Percentiles rank a stretch among this genome's conserved stretches.
These are phyloP conservation scores for Sugiyamaella castrensis DNA, from an alignment of 1,139 yeast genomes.

Conservation along the genomic window DNA sequence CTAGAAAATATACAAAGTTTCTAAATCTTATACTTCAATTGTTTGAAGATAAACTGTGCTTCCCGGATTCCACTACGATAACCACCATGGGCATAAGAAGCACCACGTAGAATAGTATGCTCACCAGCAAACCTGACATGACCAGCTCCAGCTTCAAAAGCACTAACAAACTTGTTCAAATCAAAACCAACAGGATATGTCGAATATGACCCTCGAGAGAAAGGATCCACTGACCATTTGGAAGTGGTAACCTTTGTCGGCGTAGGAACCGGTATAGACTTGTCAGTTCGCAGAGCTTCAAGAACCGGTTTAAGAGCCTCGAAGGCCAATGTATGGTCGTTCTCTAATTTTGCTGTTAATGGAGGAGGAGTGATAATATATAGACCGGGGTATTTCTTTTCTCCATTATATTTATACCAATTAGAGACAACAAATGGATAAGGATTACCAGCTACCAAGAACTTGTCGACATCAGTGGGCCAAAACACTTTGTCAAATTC, in stretches of 20 bases:
- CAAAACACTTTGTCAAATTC: slow-evolving; percentile 74
- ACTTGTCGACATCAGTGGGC: slow-evolving; percentile 51
- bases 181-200: slow-evolving; percentile 66
- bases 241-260: slow-evolving; percentile 58
- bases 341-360: slow-evolving; percentile 50
- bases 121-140: slow-evolving; percentile 78
- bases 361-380: slow-evolving; percentile 40
- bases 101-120: slow-evolving; percentile 71
- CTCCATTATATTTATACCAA: slow-evolving; percentile 36
- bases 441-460: slow-evolving; percentile 40
- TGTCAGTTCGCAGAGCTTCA: slow-evolving; percentile 32
- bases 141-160: slow-evolving; percentile 57
- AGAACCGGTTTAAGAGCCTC: slow-evolving; percentile 46
- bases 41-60: slow-evolving; percentile 40
- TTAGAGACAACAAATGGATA: slow-evolving; percentile 53
- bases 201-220: slow-evolving; percentile 69
- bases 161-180: slow-evolving; percentile 56
- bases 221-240: slow-evolving; percentile 70
- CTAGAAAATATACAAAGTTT: not conserved
- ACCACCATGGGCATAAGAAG: slow-evolving; percentile 88
- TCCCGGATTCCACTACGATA: slow-evolving; percentile 74
- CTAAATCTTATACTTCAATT: slow-evolving; percentile 14
- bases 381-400: slow-evolving; percentile 27
- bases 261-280: slow-evolving; percentile 34
- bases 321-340: slow-evolving; percentile 44